Conservation (phyloP, 306 rosid genomes). For the Canavalia gladiata region DNA sequence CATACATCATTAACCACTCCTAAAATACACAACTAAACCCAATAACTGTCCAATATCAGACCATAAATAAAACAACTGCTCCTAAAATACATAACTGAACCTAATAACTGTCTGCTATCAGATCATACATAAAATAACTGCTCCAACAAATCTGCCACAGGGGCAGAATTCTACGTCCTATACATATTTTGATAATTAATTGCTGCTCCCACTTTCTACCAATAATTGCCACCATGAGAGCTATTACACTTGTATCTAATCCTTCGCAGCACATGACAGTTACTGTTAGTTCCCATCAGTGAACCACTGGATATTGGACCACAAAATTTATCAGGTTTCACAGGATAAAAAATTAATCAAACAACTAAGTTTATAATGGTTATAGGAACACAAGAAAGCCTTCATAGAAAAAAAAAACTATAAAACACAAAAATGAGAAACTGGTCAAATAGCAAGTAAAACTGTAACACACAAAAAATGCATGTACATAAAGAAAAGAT, state of each 20-base stretch:
- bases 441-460: constrained; percentile 1
- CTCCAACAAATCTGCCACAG: not conserved
- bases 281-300: too few species aligned
- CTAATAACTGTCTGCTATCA: not conserved
- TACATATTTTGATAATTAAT: not conserved
- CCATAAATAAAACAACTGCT: not conserved
- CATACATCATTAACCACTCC: not conserved
- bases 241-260: too few species aligned
- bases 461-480: constrained; percentile 24
- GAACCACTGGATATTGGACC: constrained; percentile 10
- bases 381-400: constrained; percentile 4
- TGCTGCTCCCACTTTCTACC: too few species aligned
- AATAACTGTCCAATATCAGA: not conserved
- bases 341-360: constrained; percentile 9
- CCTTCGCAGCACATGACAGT: too few species aligned
- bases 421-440: not conserved
- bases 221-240: too few species aligned
- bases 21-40: not conserved
- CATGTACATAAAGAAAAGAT: constrained; percentile 4
- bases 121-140: not conserved
- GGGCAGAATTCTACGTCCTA: not conserved
- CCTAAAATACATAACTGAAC: not conserved
- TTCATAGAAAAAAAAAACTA: constrained; percentile 11
- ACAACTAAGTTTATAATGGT: not conserved
- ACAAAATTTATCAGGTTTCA: constrained; percentile 19